A percentile compares a stretch with the other conserved stretches of the same genome.
These are phyloP conservation scores for Chlorella sp. DNA, from an alignment of 139 green algal species.

Conservation along the genomic window DNA sequence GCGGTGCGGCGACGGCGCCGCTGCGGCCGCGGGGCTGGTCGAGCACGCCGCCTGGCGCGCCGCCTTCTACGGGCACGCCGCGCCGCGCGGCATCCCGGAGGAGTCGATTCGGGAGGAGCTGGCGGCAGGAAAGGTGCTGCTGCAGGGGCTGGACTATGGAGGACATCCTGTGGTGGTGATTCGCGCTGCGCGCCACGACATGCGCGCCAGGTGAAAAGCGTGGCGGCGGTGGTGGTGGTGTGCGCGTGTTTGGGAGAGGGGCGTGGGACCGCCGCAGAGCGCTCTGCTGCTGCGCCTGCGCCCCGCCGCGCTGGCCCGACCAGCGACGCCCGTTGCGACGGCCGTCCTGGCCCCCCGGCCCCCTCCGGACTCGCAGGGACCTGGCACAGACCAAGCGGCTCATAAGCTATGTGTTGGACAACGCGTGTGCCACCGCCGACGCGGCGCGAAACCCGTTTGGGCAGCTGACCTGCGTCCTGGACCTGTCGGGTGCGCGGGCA, in stretches of 20 bases:
- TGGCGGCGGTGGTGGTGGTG: neutral
- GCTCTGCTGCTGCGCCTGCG: neutral
- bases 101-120: constrained; percentile 39
- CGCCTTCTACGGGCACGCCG: neutral
- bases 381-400: constrained; percentile 39
- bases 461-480: constrained; percentile 49
- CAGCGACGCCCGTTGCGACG: neutral
- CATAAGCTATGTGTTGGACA: constrained; percentile 50
- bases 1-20: constrained; percentile 19
- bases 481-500: constrained; percentile 39
- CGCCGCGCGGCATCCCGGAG: constrained; percentile 28
- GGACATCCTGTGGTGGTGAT: constrained; percentile 48
- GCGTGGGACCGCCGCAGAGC: neutral
- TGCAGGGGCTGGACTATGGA: constrained; percentile 40
- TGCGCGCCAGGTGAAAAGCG: neutral
- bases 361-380: constrained; percentile 20
- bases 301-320: neutral
- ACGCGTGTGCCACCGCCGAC: constrained; percentile 34
- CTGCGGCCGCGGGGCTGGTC: constrained; percentile 20
- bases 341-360: neutral
- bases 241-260: neutral
- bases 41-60: constrained; percentile 44
- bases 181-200: constrained; percentile 13
- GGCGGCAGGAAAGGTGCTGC: constrained; percentile 45
- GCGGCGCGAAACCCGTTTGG: constrained; percentile 19